These are phyloP conservation scores for Begonia masoniana DNA, from an alignment of 306 rosid genomes.

Conservation along the genomic window DNA sequence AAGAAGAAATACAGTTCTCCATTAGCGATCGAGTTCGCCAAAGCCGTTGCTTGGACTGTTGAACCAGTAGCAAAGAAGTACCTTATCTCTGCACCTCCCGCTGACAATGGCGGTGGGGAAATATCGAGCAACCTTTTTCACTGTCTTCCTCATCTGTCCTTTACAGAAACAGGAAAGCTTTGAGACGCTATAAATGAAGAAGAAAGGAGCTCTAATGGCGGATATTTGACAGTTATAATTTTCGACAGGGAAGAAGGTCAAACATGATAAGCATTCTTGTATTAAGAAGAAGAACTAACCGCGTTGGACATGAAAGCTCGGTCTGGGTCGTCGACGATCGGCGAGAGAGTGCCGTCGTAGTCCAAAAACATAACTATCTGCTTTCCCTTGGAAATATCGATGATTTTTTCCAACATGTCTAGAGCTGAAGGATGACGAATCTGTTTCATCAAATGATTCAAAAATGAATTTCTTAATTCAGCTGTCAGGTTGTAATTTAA, in stretches of 20 bases:
- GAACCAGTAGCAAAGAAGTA: slow-evolving; percentile 7
- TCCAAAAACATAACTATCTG: slow-evolving; percentile 81
- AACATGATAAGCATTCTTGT: too few species aligned
- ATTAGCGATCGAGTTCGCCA: too few species aligned
- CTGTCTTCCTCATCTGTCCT: slow-evolving; percentile 82
- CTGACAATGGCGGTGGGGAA: slow-evolving; percentile 89
- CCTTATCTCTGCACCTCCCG: slow-evolving; percentile 89
- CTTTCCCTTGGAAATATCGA: slow-evolving; percentile 63
- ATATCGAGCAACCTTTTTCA: slow-evolving; percentile 53
- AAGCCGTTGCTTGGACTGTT: too few species aligned
- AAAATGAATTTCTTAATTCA: background rate
- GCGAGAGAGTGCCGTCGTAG: slow-evolving; percentile 87
- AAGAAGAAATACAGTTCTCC: too few species aligned
- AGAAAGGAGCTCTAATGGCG: background rate
- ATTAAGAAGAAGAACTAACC: slow-evolving; percentile 23
- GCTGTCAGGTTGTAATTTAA: too few species aligned
- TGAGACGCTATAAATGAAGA: background rate
- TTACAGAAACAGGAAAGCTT: slow-evolving; percentile 1
- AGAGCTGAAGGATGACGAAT: slow-evolving; percentile 72
- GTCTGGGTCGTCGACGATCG: slow-evolving; percentile 80
- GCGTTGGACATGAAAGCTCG: slow-evolving; percentile 72
- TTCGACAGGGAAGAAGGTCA: too few species aligned
- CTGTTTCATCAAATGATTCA: slow-evolving; percentile 14
- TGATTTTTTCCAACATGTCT: slow-evolving; percentile 64
- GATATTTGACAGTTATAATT: too few species aligned